These are phyloP conservation scores for Fusarium sp. DNA, from an alignment of 2,329 filamentous ascomycete genomes.

Conservation along the genomic window DNA sequence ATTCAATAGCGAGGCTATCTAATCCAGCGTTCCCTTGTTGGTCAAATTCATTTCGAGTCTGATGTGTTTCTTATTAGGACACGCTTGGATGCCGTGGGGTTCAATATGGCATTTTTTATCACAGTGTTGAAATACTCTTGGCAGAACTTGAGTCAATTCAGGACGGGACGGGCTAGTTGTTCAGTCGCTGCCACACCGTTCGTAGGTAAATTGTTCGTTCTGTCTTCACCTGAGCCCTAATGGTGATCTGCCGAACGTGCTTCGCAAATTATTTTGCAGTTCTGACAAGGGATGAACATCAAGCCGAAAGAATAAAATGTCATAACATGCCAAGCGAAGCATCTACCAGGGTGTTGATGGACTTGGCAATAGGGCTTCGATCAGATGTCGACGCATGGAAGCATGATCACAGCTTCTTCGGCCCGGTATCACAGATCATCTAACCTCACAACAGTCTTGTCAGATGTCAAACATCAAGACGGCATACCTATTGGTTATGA, in stretches of 20 bases:
- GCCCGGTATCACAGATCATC: slow-evolving; percentile 4
- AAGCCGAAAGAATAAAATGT: slow-evolving; percentile 8
- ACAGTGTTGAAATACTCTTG: slow-evolving; percentile 33
- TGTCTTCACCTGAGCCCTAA: slow-evolving; percentile 40
- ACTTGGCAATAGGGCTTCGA: slow-evolving; percentile 2
- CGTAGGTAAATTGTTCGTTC: slow-evolving; percentile 30
- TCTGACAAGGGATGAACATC: slow-evolving; percentile 19
- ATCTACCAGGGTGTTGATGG: neutral
- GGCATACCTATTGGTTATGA: neutral
- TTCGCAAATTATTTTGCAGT: slow-evolving; percentile 29
- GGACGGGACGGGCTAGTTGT: slow-evolving; percentile 16
- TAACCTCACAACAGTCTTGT: neutral
- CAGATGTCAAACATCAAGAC: neutral
- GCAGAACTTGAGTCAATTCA: slow-evolving; percentile 25
- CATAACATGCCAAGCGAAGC: slow-evolving; percentile 27
- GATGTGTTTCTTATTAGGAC: neutral
- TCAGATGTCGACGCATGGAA: slow-evolving; percentile 17
- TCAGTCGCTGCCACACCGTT: slow-evolving; percentile 27
- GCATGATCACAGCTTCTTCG: slow-evolving; percentile 17
- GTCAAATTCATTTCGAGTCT: slow-evolving; percentile 6
- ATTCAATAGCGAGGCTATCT: slow-evolving; percentile 28
- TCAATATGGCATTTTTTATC: slow-evolving; percentile 33
- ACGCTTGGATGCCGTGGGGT: slow-evolving; percentile 1
- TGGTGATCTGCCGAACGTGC: slow-evolving; percentile 39
- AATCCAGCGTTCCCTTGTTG: slow-evolving; percentile 15